Evolutionary conservation across 305 asterid species (phyloP).

Genomic region (Stenogyne calaminthoides): DNA sequence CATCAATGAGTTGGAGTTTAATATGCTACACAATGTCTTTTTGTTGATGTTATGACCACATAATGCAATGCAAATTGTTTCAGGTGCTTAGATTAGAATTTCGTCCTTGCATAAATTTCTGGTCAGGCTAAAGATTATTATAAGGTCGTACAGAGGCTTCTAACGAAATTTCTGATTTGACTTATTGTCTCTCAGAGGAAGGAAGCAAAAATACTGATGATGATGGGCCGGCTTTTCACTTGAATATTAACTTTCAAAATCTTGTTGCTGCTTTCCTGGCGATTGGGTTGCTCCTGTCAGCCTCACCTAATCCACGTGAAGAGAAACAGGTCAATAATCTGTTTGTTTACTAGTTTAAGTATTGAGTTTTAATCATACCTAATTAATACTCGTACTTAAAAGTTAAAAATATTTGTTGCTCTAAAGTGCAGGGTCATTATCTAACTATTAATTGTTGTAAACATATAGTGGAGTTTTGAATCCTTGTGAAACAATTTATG

Average conservation of each 20-base stretch:
- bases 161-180: conserved; percentile 12
- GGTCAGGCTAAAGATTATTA: neutral
- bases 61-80: conserved; percentile 6
- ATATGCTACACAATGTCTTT: conserved; percentile 5
- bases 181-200: conserved; percentile 52
- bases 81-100: conserved; percentile 11
- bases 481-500: neutral
- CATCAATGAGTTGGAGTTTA: conserved; percentile 22
- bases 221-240: conserved; percentile 36
- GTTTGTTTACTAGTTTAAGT: conserved; percentile 11
- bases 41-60: neutral
- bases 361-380: conserved; percentile 8
- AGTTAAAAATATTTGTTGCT: neutral
- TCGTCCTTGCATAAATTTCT: conserved; percentile 4
- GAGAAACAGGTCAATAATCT: conserved; percentile 59
- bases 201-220: conserved; percentile 47
- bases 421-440: neutral
- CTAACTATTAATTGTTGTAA: neutral
- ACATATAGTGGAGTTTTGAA: neutral
- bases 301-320: conserved; percentile 48
- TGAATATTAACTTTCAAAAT: conserved; percentile 41
- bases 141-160: conserved; percentile 9
- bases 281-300: conserved; percentile 43
- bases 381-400: neutral
- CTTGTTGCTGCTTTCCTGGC: conserved; percentile 45